Conservation (phyloP, 176 grass and related monocot species). For the Poa annua region DNA sequence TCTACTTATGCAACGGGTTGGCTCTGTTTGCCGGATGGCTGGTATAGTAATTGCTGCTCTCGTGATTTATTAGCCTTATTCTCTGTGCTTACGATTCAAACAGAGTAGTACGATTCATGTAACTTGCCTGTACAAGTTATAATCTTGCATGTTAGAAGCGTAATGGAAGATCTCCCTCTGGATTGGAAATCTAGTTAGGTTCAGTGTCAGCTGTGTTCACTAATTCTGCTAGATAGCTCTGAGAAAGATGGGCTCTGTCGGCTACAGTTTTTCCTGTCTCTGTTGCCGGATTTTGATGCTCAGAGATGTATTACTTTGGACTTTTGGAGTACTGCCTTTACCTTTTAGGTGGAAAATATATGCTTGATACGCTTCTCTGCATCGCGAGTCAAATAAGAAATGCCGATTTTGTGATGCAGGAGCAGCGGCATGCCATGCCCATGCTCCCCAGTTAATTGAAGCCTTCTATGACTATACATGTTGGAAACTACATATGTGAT, state of each 20-base stretch:
- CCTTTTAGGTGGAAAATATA: neutral
- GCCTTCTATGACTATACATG: neutral
- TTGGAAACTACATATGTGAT: neutral
- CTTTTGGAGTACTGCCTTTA: neutral
- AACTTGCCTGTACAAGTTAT: slow-evolving; percentile 14
- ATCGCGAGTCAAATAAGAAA: slow-evolving; percentile 11
- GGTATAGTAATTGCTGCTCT: slow-evolving; percentile 46
- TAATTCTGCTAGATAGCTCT: neutral
- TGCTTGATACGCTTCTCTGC: neutral
- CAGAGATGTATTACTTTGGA: neutral
- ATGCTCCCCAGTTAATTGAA: neutral
- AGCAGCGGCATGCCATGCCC: neutral
- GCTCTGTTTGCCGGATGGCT: slow-evolving; percentile 82
- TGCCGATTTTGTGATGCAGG: neutral
- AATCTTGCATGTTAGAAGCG: slow-evolving; percentile 6
- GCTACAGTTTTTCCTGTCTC: neutral
- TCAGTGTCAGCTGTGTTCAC: neutral
- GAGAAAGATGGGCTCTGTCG: neutral
- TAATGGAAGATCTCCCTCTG: neutral
- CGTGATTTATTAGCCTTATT: neutral
- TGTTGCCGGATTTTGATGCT: neutral
- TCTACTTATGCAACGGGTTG: slow-evolving; percentile 80
- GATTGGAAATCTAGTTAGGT: neutral
- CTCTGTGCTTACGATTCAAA: neutral
- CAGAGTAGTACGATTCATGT: neutral